Evolutionary conservation across 129 eudicot species (phyloP).

Genomic region (Flaveria sonorensis): DNA sequence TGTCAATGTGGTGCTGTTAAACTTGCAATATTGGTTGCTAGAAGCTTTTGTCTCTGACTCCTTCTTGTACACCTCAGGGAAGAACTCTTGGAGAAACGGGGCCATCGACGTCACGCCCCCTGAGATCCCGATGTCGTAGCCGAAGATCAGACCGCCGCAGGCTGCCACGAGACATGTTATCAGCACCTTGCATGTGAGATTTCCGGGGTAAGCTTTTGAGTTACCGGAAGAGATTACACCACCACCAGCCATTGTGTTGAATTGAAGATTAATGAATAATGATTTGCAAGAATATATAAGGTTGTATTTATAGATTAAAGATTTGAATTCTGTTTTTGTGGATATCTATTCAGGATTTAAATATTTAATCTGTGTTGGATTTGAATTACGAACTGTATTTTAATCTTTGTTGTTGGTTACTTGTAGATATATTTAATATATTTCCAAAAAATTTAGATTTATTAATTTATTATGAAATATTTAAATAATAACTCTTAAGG

Average conservation of each 20-base stretch:
- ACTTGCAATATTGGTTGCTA: constrained; percentile 60
- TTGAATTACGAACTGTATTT: neutral
- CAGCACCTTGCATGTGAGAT: constrained; percentile 43
- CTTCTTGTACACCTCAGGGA: constrained; percentile 39
- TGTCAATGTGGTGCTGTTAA: constrained; percentile 41
- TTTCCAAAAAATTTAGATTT: too few species aligned
- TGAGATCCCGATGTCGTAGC: constrained; percentile 60
- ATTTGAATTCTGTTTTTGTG: neutral
- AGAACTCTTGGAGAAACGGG: constrained; percentile 37
- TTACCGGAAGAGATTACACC: neutral
- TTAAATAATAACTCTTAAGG: too few species aligned
- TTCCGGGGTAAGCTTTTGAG: constrained; percentile 45
- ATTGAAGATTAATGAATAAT: neutral
- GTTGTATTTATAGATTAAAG: neutral
- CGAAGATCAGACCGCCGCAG: constrained; percentile 54
- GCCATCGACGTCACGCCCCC: constrained; percentile 59
- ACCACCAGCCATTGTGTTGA: constrained; percentile 41
- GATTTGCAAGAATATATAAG: neutral
- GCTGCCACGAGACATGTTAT: constrained; percentile 49
- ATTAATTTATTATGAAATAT: too few species aligned
- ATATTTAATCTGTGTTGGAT: neutral
- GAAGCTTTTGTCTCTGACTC: constrained; percentile 19
- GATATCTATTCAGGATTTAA: neutral
- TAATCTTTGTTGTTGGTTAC: neutral
- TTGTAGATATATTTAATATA: too few species aligned